Conservation (phyloP, 73 alveolate species). For the Diophrys appendiculata region DNA sequence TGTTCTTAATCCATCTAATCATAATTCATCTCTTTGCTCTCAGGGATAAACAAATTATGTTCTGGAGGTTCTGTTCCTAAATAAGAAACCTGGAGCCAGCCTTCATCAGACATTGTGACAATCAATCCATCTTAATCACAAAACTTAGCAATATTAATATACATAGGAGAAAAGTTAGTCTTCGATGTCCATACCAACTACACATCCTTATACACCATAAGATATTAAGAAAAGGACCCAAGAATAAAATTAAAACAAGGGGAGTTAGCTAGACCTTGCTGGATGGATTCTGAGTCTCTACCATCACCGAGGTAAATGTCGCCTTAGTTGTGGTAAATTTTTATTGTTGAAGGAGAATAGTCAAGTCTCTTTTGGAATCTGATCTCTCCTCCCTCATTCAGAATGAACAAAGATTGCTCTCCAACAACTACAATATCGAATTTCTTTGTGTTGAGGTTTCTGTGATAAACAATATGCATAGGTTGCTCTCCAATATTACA, state of each 20-base stretch:
- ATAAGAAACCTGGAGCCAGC: constrained; percentile 66
- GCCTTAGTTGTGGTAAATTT: constrained; percentile 38
- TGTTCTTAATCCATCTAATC: constrained; percentile 62
- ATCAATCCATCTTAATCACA: constrained; percentile 55
- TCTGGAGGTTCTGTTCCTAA: constrained; percentile 79
- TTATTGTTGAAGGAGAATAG: constrained; percentile 61
- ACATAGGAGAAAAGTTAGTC: constrained; percentile 52
- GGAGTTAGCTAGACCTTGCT: constrained; percentile 42
- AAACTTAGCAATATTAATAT: constrained; percentile 30
- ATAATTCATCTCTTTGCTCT: constrained; percentile 43
- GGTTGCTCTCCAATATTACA: constrained; percentile 80
- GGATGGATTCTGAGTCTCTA: constrained; percentile 33
- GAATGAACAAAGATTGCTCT: constrained; percentile 44
- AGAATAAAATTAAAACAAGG: constrained; percentile 55
- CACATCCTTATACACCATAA: constrained; percentile 61
- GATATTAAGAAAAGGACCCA: constrained; percentile 63
- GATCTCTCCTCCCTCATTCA: constrained; percentile 61
- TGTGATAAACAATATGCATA: constrained; percentile 53
- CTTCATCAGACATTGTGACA: constrained; percentile 69
- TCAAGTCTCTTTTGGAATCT: constrained; percentile 63
- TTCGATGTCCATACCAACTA: constrained; percentile 71
- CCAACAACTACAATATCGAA: constrained; percentile 75
- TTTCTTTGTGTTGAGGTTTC: constrained; percentile 61
- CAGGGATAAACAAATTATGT: constrained; percentile 39
- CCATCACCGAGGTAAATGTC: constrained; percentile 56